Base-by-base conservation (phyloP, 352 stramenopile genomes). In the Pythium periplocum region DNA sequence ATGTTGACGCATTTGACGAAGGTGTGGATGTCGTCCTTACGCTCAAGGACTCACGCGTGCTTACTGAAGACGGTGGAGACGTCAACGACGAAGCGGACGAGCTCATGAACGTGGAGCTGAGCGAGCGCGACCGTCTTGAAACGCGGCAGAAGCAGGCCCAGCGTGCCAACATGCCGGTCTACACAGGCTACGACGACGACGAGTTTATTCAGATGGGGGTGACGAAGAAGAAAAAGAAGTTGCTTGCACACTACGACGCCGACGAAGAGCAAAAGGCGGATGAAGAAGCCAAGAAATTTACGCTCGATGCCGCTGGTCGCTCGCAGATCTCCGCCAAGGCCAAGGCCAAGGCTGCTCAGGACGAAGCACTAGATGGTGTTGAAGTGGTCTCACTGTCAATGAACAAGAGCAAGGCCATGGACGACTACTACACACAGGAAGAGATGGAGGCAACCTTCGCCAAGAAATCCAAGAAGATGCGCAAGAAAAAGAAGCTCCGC, bases 121-220 rank as follows among this genome's bases (percentile, higher is more conserved):
- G 71, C 41, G 85, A 96, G 45, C 77, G 78, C 17, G 83, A 94
- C 37, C 66, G 68, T 17, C 73, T 67, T 10, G 31, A 61, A 3
- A 74, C 73, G 0, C 61, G 71, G 9, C 67, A 93, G 47, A 57
- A 70, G 32, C 67, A 68, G 9, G 62, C 67, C 0, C 71, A 78
- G 38, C 64, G 81, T 3, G 73, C 81, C 1, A 36, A 48, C 0
- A 78, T 90, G 63, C 86, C 86, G 0, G 78, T 95, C 46, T 99
- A 99, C 75, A 84, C 86, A 8, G 96, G 88, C 0, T 97, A 93
- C 60, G 96, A 99, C 66, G 95, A 99, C 68, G 95, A 98, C 56
- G 96, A 99, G 69, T 98, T 98, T 67, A 78, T 98, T 57, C 75
- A 91, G 53, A 71, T 91, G 55, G 72, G 79, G 8, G 44, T 37